Percentiles rank a stretch among this genome's conserved stretches.
These are phyloP conservation scores for Arthrobotrys entomopaga DNA, from an alignment of 2,329 filamentous ascomycete species.

Conservation along the genomic window DNA sequence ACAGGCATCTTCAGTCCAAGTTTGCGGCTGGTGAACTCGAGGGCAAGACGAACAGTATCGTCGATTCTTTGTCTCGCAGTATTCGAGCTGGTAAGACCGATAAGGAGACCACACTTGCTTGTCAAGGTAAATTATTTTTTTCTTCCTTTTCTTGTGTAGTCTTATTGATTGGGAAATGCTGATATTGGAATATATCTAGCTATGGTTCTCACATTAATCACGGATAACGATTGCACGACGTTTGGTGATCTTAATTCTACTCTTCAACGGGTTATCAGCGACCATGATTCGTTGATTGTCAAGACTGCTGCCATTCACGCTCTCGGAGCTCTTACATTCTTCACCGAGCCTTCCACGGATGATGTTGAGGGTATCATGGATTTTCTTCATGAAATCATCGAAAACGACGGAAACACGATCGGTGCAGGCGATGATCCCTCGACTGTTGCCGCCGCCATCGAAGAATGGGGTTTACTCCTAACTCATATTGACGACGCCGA, in stretches of 20 bases:
- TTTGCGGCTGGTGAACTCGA: slow-evolving; percentile 74
- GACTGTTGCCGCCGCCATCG: slow-evolving; percentile 78
- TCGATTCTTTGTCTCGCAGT: slow-evolving; percentile 74
- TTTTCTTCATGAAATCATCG: slow-evolving; percentile 79
- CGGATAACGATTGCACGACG: slow-evolving; percentile 72
- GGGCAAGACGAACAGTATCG: slow-evolving; percentile 69
- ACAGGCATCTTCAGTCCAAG: slow-evolving; percentile 74
- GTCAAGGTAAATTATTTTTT: slow-evolving; percentile 67
- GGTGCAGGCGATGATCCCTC: slow-evolving; percentile 75
- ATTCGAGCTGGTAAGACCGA: slow-evolving; percentile 75
- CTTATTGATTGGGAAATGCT: background rate
- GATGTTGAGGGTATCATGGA: slow-evolving; percentile 77
- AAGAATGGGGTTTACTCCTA: slow-evolving; percentile 82
- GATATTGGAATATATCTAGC: slow-evolving; percentile 62
- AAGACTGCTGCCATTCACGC: slow-evolving; percentile 79
- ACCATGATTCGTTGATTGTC: slow-evolving; percentile 72
- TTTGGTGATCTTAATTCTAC: slow-evolving; percentile 71
- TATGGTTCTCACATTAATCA: slow-evolving; percentile 75
- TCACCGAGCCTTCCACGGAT: slow-evolving; percentile 76
- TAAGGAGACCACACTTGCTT: slow-evolving; percentile 74
- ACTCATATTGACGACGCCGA: slow-evolving; percentile 80
- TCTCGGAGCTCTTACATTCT: slow-evolving; percentile 77
- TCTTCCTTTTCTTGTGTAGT: background rate
- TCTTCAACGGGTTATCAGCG: slow-evolving; percentile 73
- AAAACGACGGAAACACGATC: slow-evolving; percentile 79